These are phyloP conservation scores for Striga asiatica DNA, from an alignment of 257 asterid genomes.

Conservation along the genomic window DNA sequence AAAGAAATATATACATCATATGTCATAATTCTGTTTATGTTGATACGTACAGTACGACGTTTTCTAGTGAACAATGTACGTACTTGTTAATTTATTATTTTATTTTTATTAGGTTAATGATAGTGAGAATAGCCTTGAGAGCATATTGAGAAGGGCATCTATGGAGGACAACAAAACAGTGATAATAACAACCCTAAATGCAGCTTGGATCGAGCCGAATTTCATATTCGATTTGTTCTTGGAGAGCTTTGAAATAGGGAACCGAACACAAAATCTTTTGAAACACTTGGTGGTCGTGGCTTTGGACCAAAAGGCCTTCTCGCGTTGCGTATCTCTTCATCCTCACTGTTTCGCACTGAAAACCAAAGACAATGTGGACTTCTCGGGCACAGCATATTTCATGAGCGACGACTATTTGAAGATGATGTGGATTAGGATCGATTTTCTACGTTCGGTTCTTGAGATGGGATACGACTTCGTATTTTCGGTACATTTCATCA, in stretches of 20 bases:
- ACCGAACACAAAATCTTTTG: slow-evolving; percentile 15
- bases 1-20: too few relatives aligned
- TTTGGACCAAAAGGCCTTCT: slow-evolving; percentile 19
- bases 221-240: slow-evolving; percentile 26
- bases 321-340: slow-evolving; percentile 16
- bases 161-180: slow-evolving; percentile 24
- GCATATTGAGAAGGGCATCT: slow-evolving; percentile 15
- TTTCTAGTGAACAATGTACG: too few relatives aligned
- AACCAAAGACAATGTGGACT: slow-evolving; percentile 12
- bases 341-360: slow-evolving; percentile 21
- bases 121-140: slow-evolving; percentile 13
- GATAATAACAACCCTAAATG: slow-evolving; percentile 24
- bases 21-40: too few relatives aligned
- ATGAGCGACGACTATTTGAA: slow-evolving; percentile 16
- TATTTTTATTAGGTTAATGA: neutral
- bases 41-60: too few relatives aligned
- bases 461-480: slow-evolving; percentile 24
- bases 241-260: slow-evolving; percentile 24
- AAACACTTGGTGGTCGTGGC: slow-evolving; percentile 27
- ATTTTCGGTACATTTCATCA: too few relatives aligned
- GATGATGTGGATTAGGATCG: slow-evolving; percentile 29
- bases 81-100: neutral
- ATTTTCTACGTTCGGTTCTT: slow-evolving; percentile 20
- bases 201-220: slow-evolving; percentile 24
- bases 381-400: slow-evolving; percentile 18